Evolutionary conservation across 2,329 filamentous ascomycete genomes (phyloP).

Genomic region (Nemania sp.): DNA sequence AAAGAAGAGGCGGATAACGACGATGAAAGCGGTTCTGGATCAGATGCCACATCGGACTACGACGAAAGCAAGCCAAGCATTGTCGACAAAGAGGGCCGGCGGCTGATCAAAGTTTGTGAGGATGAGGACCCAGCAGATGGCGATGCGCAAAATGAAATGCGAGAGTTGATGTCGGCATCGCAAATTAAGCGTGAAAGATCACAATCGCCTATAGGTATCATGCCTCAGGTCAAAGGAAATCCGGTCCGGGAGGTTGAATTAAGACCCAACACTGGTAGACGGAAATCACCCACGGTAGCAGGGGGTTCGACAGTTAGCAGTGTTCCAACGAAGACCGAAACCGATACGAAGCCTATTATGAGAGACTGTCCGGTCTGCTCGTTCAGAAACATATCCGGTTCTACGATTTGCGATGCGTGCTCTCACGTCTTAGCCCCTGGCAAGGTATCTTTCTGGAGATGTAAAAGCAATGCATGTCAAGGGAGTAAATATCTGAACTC

Average conservation of each 20-base stretch:
- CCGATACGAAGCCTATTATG: conserved; percentile 18
- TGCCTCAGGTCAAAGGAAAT: conserved; percentile 17
- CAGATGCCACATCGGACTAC: conserved; percentile 49
- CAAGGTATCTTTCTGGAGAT: conserved; percentile 66
- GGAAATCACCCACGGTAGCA: neutral
- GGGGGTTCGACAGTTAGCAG: neutral
- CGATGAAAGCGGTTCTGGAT: conserved; percentile 41
- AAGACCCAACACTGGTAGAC: conserved; percentile 14
- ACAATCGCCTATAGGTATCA: conserved; percentile 17
- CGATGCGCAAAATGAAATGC: conserved; percentile 64
- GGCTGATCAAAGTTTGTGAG: conserved; percentile 75
- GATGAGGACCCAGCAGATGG: conserved; percentile 64
- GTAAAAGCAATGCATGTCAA: conserved; percentile 58
- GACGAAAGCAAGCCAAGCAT: conserved; percentile 58
- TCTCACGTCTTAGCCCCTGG: conserved; percentile 66
- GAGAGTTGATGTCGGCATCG: conserved; percentile 59
- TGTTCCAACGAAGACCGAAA: neutral
- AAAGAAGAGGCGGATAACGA: conserved; percentile 41
- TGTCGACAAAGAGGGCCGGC: conserved; percentile 66
- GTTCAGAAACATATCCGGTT: conserved; percentile 57
- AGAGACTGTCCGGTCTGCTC: conserved; percentile 67
- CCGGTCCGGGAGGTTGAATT: conserved; percentile 6
- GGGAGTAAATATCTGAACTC: conserved; percentile 66
- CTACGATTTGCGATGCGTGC: conserved; percentile 68
- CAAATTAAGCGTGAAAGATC: conserved; percentile 28